Evolutionary conservation across 192 early-diverging fungal genomes (phyloP).

Genomic region (Anaeromyces robustus): DNA sequence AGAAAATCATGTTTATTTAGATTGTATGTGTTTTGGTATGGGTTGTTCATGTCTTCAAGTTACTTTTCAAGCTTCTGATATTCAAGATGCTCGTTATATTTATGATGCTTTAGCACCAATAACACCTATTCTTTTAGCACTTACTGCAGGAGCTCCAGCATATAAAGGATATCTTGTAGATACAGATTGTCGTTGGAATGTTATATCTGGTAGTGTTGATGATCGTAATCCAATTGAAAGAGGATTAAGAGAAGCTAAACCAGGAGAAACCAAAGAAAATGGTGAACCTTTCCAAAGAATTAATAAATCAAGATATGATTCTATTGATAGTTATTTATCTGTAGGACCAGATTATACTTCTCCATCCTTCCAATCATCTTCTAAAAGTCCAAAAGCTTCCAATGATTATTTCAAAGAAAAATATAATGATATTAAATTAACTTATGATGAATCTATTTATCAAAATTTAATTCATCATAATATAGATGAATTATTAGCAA

Average conservation of each 20-base stretch:
- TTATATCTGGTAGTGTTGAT: constrained; percentile 83
- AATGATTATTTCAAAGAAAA: constrained; percentile 40
- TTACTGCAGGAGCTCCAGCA: constrained; percentile 82
- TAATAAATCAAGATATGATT: constrained; percentile 90
- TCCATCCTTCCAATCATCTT: too few species aligned
- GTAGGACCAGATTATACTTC: constrained; percentile 34
- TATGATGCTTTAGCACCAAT: constrained; percentile 90
- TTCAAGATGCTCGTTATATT: constrained; percentile 76
- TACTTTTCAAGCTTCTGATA: constrained; percentile 88
- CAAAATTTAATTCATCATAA: constrained; percentile 42
- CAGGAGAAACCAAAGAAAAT: not conserved
- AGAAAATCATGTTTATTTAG: constrained; percentile 91
- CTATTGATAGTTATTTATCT: constrained; percentile 76
- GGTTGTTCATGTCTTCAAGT: constrained; percentile 95
- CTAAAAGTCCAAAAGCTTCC: constrained; percentile 11
- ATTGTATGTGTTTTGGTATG: constrained; percentile 98
- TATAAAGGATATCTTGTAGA: constrained; percentile 89
- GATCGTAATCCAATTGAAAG: constrained; percentile 86
- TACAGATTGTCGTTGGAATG: constrained; percentile 95
- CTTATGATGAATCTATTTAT: constrained; percentile 68
- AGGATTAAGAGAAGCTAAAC: constrained; percentile 37
- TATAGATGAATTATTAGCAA: constrained; percentile 76
- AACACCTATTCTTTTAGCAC: constrained; percentile 73
- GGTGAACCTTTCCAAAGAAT: constrained; percentile 23
- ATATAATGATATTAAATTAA: constrained; percentile 84